These are phyloP conservation scores for Cyclanthera cordifolia DNA, from an alignment of 306 rosid genomes.

Conservation along the genomic window DNA sequence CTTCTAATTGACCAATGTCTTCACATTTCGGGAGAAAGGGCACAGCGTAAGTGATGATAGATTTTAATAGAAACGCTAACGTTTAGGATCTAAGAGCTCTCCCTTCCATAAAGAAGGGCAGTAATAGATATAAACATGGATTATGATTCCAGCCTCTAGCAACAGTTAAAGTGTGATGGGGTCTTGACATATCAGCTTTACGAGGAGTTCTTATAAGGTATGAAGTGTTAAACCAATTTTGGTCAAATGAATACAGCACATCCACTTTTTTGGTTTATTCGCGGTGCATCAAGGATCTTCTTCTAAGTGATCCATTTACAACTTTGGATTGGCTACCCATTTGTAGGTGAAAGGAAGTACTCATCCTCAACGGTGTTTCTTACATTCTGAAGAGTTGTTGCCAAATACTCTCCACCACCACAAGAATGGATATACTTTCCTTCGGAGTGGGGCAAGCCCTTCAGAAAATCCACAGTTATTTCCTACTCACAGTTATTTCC, in stretches of 20 bases:
- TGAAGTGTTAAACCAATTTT: not conserved
- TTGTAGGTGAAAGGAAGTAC: not conserved
- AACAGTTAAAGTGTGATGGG: not conserved
- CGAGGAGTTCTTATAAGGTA: not conserved
- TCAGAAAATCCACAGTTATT: not conserved
- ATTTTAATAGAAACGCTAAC: not conserved
- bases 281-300: not conserved
- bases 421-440: not conserved
- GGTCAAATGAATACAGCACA: not conserved
- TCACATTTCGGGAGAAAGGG: not conserved
- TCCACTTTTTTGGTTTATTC: not conserved
- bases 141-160: not conserved
- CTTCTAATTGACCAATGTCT: constrained; percentile 1
- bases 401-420: not conserved
- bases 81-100: not conserved
- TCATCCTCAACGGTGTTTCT: not conserved
- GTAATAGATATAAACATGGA: not conserved
- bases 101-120: not conserved
- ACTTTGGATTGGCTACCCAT: not conserved
- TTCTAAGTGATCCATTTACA: not conserved
- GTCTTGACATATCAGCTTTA: not conserved
- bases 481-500: not conserved
- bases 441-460: not conserved
- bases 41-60: not conserved
- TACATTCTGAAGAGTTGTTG: not conserved